Percentiles rank a stretch among this genome's conserved stretches.
phyloP scores from a whole-genome alignment of 306 rosid species.

The Citrullus mucosospermus region DNA sequence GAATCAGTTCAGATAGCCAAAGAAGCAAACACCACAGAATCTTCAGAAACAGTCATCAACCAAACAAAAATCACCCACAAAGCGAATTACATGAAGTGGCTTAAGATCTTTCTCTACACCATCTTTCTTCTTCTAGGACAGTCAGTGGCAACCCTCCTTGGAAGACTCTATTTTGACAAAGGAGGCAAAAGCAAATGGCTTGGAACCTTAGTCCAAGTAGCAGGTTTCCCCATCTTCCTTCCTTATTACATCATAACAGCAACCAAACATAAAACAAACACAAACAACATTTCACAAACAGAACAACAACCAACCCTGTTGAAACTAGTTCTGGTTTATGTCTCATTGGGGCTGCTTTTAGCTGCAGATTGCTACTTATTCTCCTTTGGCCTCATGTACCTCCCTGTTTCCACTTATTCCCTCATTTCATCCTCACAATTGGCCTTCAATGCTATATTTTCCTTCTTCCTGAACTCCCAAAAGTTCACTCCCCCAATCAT shows the following conservation, averaged over 20 bases:
- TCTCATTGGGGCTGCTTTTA: slow-evolving; percentile 20
- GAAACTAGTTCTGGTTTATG: slow-evolving; percentile 12
- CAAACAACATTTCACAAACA: background rate
- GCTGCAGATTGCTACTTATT: slow-evolving; percentile 23
- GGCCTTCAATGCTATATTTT: slow-evolving; percentile 41
- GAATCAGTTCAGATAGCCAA: background rate
- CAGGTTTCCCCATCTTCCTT: slow-evolving; percentile 28
- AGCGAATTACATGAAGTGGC: background rate
- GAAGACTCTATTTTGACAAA: slow-evolving; percentile 29
- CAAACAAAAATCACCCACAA: background rate
- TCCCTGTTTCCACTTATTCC: slow-evolving; percentile 45
- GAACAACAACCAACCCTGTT: slow-evolving; percentile 6
- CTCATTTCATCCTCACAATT: slow-evolving; percentile 36
- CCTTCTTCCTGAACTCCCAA: slow-evolving; percentile 36
- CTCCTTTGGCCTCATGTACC: slow-evolving; percentile 31
- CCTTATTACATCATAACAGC: slow-evolving; percentile 17
- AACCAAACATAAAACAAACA: background rate
- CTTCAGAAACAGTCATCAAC: background rate
- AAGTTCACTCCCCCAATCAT: slow-evolving; percentile 35
- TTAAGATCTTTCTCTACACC: slow-evolving; percentile 3
- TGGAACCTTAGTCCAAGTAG: slow-evolving; percentile 19
- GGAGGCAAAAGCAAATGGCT: slow-evolving; percentile 42
- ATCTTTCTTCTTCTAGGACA: slow-evolving; percentile 18
- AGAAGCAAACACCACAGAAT: background rate
- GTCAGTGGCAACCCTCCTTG: slow-evolving; percentile 23